Base-by-base conservation (phyloP, 345 rosid species). In the Salix dunnii region DNA sequence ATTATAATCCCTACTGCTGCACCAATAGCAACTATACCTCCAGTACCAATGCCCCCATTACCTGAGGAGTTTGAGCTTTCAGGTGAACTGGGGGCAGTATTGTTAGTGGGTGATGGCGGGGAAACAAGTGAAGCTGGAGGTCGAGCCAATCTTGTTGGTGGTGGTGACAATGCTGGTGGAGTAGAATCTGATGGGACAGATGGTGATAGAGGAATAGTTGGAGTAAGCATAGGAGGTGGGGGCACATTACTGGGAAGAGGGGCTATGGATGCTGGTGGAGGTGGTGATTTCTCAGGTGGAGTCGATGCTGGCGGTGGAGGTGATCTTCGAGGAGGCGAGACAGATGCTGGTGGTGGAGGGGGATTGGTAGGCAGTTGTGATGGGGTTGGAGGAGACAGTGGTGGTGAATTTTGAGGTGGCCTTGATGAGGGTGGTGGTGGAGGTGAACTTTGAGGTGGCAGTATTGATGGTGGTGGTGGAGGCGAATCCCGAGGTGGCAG, bases 21-120 rank as follows among this genome's bases (percentile, higher is more conserved):
- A 76, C 86, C 85, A 63, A 90, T 84, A 70, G 89, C 96, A 55
- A 87, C 89, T 3, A 79, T 20, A 82, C 82, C 92, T 0, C 76
- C 84, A 31, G 84, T 83, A 67, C 81, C 83, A 71, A 86, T 82
- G 48, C 86, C 81, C 31, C 60, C 70, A 75, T 66, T 79, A 72
- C 86, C 60, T 0, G 80, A 48, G 43, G 82, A n/a, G 58, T 28
- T 74, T 38, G 84, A 81, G 72, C 66, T 84, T 53, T 75, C 84
- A 55, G 85, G 72, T 58, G 84, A 76, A 69, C 21, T 69, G 40
- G 91, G 86, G 74, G 12, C 27, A 51, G 81, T 70, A 77, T 43
- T 76, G 76, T 82, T 76, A 62, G 40, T 74, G 72, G 85, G 40
- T 17, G 83, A 68, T 58, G 85, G 76, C 35, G 76, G 76, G 71